Percentiles rank a stretch among this genome's conserved stretches.
These are phyloP conservation scores for Saccharomyces kudriavzevii DNA, from an alignment of 805 yeast genomes.

Conservation along the genomic window DNA sequence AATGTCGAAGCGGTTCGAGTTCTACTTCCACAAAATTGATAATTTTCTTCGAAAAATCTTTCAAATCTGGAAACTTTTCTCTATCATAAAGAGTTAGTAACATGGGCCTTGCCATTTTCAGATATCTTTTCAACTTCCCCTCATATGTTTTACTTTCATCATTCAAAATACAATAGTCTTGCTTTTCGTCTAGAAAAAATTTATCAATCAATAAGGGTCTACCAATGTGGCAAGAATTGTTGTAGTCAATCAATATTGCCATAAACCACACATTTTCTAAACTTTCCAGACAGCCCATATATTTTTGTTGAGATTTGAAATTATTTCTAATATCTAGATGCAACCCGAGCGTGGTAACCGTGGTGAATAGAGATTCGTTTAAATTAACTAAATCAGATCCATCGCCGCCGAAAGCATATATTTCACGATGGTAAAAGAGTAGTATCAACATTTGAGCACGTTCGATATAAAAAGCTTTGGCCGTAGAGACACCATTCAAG, in stretches of 20 bases:
- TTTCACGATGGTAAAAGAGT: slow-evolving; percentile 4
- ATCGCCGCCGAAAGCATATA: slow-evolving; percentile 18
- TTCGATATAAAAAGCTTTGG: slow-evolving; percentile 24
- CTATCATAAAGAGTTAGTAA: slow-evolving; percentile 5
- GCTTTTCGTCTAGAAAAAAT: slow-evolving; percentile 6
- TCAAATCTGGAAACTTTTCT: slow-evolving; percentile 9
- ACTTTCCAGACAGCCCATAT: slow-evolving; percentile 15
- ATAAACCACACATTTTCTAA: slow-evolving; percentile 24
- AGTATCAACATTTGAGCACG: slow-evolving; percentile 23
- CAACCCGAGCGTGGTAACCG: slow-evolving; percentile 20
- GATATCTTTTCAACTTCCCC: slow-evolving; percentile 11
- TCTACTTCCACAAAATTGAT: slow-evolving; percentile 6
- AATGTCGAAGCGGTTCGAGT: slow-evolving; percentile 7
- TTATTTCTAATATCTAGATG: slow-evolving; percentile 13
- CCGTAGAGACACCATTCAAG: slow-evolving; percentile 23
- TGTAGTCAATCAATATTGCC: slow-evolving; percentile 20
- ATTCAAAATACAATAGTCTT: neutral
- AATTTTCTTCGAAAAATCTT: slow-evolving; percentile 2
- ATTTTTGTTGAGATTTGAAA: slow-evolving; percentile 10
- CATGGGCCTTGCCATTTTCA: slow-evolving; percentile 17
- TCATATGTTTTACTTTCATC: slow-evolving; percentile 1
- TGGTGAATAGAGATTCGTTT: slow-evolving; percentile 8
- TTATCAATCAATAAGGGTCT: slow-evolving; percentile 10
- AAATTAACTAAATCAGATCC: slow-evolving; percentile 15
- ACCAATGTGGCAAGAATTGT: slow-evolving; percentile 21